Conservation (phyloP, 306 rosid genomes). For the Dryas drummondii region DNA sequence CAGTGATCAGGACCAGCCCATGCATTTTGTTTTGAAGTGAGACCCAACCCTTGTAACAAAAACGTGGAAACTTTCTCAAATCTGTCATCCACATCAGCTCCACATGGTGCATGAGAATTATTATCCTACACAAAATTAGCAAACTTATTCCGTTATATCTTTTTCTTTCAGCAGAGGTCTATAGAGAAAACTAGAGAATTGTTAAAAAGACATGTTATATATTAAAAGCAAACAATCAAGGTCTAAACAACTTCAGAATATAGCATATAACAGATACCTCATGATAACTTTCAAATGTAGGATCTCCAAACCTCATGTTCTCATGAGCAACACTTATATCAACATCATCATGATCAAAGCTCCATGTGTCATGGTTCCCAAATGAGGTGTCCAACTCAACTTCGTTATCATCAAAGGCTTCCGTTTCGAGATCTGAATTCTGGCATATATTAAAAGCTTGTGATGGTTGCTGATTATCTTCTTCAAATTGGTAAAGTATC, state of each 20-base stretch:
- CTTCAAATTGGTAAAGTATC: slow-evolving; percentile 15
- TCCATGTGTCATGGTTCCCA: not conserved
- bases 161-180: slow-evolving; percentile 3
- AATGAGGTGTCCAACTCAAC: not conserved
- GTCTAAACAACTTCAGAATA: not conserved
- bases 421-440: slow-evolving; percentile 3
- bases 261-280: not conserved
- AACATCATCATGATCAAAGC: not conserved
- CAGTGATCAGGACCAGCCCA: slow-evolving; percentile 38
- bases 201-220: not conserved
- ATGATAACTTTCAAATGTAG: slow-evolving; percentile 8
- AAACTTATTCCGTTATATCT: not conserved
- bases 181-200: not conserved
- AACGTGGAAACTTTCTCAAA: slow-evolving; percentile 14
- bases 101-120: slow-evolving; percentile 3
- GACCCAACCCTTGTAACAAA: slow-evolving; percentile 21
- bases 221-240: not conserved
- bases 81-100: slow-evolving; percentile 16
- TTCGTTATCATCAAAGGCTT: slow-evolving; percentile 6
- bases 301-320: slow-evolving; percentile 9
- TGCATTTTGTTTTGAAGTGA: slow-evolving; percentile 19
- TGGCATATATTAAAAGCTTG: slow-evolving; percentile 16
- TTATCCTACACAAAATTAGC: slow-evolving; percentile 14
- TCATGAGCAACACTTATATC: slow-evolving; percentile 2
- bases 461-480: slow-evolving; percentile 21